A percentile compares a stretch with the other conserved stretches of the same genome.
Evolutionary conservation across 441 rosid species (phyloP).

Genomic region (Eruca vesicaria): DNA sequence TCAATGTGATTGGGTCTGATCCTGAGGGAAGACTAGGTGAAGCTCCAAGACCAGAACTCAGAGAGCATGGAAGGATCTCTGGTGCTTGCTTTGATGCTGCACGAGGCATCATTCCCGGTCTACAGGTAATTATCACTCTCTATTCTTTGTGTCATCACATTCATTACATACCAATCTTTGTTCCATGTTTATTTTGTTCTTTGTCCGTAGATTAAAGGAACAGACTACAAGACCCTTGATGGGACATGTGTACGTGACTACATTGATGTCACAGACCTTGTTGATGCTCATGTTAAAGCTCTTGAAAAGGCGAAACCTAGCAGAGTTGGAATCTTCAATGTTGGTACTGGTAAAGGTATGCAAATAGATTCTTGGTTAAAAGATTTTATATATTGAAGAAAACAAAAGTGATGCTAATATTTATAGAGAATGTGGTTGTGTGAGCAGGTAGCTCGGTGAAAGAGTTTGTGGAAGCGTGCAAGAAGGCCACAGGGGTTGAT

Average conservation of each 20-base stretch:
- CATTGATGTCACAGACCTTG: no score
- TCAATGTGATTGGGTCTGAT: constrained; percentile 54
- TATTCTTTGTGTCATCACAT: neutral
- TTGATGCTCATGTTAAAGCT: constrained; percentile 26
- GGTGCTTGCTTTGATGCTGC: constrained; percentile 59
- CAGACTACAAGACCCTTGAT: no score
- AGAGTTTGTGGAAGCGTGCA: constrained; percentile 53
- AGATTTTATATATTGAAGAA: neutral
- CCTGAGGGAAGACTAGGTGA: constrained; percentile 51
- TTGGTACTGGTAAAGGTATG: constrained; percentile 50
- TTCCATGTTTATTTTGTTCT: constrained; percentile 14
- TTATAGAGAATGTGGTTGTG: neutral
- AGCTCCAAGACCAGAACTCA: constrained; percentile 48
- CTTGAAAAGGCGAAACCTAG: constrained; percentile 46
- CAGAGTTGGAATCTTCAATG: constrained; percentile 47
- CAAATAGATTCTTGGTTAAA: neutral
- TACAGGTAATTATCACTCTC: constrained; percentile 26
- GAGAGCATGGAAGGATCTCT: constrained; percentile 49
- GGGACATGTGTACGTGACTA: no score
- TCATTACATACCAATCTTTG: neutral
- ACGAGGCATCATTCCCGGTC: constrained; percentile 40
- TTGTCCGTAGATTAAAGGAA: constrained; percentile 32
- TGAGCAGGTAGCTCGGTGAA: constrained; percentile 49
- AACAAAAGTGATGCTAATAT: neutral
- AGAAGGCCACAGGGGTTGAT: constrained; percentile 45